Base-by-base conservation (phyloP, 2,329 filamentous ascomycete genomes). In the Blastomyces percursus region DNA sequence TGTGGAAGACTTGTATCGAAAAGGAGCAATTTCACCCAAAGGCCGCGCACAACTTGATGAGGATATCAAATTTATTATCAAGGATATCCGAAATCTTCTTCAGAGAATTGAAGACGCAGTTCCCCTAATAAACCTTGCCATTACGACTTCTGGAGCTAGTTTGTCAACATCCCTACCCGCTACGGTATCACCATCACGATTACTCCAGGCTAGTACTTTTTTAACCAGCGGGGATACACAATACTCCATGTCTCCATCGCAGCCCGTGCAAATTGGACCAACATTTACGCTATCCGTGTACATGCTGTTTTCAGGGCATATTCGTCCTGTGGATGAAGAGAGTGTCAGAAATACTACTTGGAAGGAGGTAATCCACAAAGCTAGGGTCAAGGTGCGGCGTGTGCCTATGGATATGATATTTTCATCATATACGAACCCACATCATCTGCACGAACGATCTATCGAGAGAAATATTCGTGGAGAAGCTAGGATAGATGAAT, bases 321-420 rank as follows among this genome's bases (percentile, higher is more conserved):
- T 86, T 52, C 76, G 83, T 48, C 77, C 80, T 2, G 79, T 82
- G 21, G 78, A 82, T 68, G 75, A 85, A 75, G 75, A 84, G 72
- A 76, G 83, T 69, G 68, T 86, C 67, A 72, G 88, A 76, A 75
- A 86, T 76, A 79, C 91, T 0, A 88, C 92, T 0, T 97, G 94
- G 94, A 94, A 97, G 72, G 93, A 99, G 73, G 91, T 96, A 50
- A 87, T 96, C 64, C 92, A 97, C 77, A 99, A 97, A 74, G 90
- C 91, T 21, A 84, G 86, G 48, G 85, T 96, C 14, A 90, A 91
- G 63, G 79, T 99, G 12, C 82, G 88, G 68, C 83, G 92, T 57
- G 83, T 89, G 0, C 88, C 86, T 0, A 75, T 87, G 40, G 79
- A 82, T 51, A 71, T 80, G 48, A 73, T 82, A 0, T 82, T 70